Conservation (phyloP, 768 basidiomycete genomes). For the Agaricus sinodeliciosus region DNA sequence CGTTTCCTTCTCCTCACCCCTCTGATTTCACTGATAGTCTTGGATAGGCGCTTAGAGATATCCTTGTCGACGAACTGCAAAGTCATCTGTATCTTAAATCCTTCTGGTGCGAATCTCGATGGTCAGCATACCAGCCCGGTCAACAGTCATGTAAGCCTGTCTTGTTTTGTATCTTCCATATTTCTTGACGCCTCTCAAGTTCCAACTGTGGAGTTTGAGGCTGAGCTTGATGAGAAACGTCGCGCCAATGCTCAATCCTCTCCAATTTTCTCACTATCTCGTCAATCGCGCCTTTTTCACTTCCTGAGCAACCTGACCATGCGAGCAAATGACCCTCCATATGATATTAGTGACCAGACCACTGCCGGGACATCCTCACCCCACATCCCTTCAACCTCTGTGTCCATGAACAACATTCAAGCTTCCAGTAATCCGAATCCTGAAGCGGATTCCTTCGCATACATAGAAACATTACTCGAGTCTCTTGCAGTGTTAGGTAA, state of each 20-base stretch:
- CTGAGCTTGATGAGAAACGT: slow-evolving; percentile 28
- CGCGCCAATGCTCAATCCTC: slow-evolving; percentile 26
- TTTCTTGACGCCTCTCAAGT: slow-evolving; percentile 33
- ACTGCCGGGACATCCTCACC: slow-evolving; percentile 16
- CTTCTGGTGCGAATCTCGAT: slow-evolving; percentile 92
- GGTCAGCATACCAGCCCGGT: slow-evolving; percentile 76
- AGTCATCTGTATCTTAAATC: slow-evolving; percentile 96
- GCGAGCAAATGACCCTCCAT: slow-evolving; percentile 74
- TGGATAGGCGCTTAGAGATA: slow-evolving; percentile 78
- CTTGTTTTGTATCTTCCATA: background rate
- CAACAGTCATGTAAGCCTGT: slow-evolving; percentile 64
- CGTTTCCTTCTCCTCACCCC: slow-evolving; percentile 13
- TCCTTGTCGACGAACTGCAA: slow-evolving; percentile 91
- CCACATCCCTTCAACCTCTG: slow-evolving; percentile 14
- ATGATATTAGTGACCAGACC: slow-evolving; percentile 47
- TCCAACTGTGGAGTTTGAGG: slow-evolving; percentile 59
- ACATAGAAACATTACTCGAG: slow-evolving; percentile 89
- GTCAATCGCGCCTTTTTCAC: slow-evolving; percentile 46
- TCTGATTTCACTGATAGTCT: background rate
- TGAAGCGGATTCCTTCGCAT: slow-evolving; percentile 88
- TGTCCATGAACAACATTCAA: slow-evolving; percentile 13
- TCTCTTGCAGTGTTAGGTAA: slow-evolving; percentile 89
- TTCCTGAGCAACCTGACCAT: slow-evolving; percentile 61
- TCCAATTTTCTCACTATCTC: slow-evolving; percentile 32
- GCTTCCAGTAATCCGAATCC: slow-evolving; percentile 47